Base-by-base conservation (phyloP, 257 asterid genomes). In the Solanum tarapatanum region DNA sequence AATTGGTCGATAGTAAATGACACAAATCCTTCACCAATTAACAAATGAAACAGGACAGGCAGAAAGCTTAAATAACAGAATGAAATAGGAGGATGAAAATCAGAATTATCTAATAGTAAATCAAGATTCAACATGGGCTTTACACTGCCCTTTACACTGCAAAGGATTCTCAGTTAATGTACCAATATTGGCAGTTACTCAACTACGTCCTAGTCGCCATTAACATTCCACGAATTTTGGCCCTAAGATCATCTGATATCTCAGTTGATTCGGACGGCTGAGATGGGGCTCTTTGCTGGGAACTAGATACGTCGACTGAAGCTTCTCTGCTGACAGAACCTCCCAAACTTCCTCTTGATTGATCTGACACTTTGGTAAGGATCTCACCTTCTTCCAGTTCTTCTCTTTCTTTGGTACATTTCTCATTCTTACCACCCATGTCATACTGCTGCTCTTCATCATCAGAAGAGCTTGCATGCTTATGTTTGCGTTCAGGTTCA, bases 301-400 rank as follows among this genome's bases (percentile, higher is more conserved):
- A 45, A 87, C 88, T 88, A 17, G 24, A 51, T 35, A 69, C 85
- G 2, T 88, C 94, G 8, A 87, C 89, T 0, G 93, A 89, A 87
- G 92, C 85, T 89, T 90, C 97, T 66, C 93, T 89, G 88, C 93
- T 91, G 35, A 82, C 76, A 77, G 72, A 87, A 79, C 84, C 90
- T 58, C 88, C 82, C 28, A 37, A 84, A 76, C 89, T 84, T 87
- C 90, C 94, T 88, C 87, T 91, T 26, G 92, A 88, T 87, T 88
- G 95, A 87, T 89, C 93, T 1, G 91, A 88, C 13, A 88, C 74
- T 93, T 91, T 94, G 28, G 91, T 83, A 90, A 94, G 88, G 87
- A 95, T 93, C 94, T 96, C 99, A 28, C 98, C 99, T 91, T 95
- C 98, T 89, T 96, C 98, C 90, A 92, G 87, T 8, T 91, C 96